Evolutionary conservation across 2,329 filamentous ascomycete genomes (phyloP).

Genomic region (Setomelanomma holmii): DNA sequence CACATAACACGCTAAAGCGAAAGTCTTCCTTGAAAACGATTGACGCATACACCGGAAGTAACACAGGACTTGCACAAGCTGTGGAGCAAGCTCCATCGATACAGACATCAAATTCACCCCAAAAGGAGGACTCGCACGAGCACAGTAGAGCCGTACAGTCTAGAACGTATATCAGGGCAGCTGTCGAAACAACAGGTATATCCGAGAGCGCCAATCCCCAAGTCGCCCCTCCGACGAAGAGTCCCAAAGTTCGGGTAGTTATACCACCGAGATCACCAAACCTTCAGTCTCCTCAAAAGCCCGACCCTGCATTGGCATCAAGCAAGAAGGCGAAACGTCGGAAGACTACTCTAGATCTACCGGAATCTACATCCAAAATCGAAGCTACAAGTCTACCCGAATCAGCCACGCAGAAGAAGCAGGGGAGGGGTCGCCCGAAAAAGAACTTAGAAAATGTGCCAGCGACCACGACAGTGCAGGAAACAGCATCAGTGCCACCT

Average conservation of each 20-base stretch:
- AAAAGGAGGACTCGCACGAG: too few species aligned
- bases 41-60: background rate
- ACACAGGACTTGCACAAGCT: too few species aligned
- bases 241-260: constrained; percentile 33
- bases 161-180: background rate
- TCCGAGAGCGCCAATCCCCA: background rate
- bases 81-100: too few species aligned
- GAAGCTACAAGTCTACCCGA: background rate
- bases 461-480: constrained; percentile 5
- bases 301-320: background rate
- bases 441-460: constrained; percentile 20
- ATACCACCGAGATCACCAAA: constrained; percentile 24
- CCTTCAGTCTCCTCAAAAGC: constrained; percentile 2
- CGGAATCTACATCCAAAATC: constrained; percentile 8
- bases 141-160: too few species aligned
- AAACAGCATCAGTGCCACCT: background rate
- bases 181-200: background rate
- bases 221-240: constrained; percentile 4
- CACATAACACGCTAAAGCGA: constrained; percentile 19
- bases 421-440: constrained; percentile 42
- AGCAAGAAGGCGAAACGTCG: constrained; percentile 29
- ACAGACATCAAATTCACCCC: too few species aligned
- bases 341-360: constrained; percentile 26
- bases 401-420: constrained; percentile 29
- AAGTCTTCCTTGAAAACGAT: constrained; percentile 3